These are phyloP conservation scores for Stachybotrys chlorohalonatus DNA, from an alignment of 2,329 filamentous ascomycete genomes.

Conservation along the genomic window DNA sequence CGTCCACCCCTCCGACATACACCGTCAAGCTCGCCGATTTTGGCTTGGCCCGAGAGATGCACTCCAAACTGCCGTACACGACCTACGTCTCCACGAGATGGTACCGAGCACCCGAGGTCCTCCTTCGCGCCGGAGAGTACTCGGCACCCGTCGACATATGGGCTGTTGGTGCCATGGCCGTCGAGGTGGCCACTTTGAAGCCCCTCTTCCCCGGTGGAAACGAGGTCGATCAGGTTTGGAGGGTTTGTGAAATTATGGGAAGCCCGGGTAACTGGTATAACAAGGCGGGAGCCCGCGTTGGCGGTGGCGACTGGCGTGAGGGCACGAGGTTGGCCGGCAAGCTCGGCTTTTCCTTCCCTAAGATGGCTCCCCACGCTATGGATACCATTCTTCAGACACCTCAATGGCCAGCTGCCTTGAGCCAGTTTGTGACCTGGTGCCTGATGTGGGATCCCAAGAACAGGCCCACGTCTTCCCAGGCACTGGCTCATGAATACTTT, in stretches of 20 bases:
- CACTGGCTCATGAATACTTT: conserved; percentile 94
- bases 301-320: conserved; percentile 95
- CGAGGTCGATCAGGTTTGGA: conserved; percentile 98
- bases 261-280: conserved; percentile 98
- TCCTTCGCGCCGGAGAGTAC: conserved; percentile 90
- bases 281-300: conserved; percentile 77
- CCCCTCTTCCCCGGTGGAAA: conserved; percentile 95
- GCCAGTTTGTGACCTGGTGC: conserved; percentile 95
- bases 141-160: conserved; percentile 97
- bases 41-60: conserved; percentile 91
- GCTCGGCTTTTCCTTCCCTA: conserved; percentile 96
- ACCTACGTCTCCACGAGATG: conserved; percentile 97
- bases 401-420: conserved; percentile 82
- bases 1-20: conserved; percentile 86
- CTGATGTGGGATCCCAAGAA: conserved; percentile 96
- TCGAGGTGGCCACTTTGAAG: conserved; percentile 93
- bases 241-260: conserved; percentile 98
- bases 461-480: conserved; percentile 85
- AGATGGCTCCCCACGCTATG: conserved; percentile 97
- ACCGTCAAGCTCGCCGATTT: conserved; percentile 99
- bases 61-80: conserved; percentile 92
- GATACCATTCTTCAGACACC: conserved; percentile 85
- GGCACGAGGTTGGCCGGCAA: conserved; percentile 88
- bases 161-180: conserved; percentile 97
- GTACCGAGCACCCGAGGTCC: conserved; percentile 94